Percentiles rank a stretch among this genome's conserved stretches.
Conservation (phyloP, 2,329 filamentous ascomycete genomes). For the Chaetomium olivaceum region DNA sequence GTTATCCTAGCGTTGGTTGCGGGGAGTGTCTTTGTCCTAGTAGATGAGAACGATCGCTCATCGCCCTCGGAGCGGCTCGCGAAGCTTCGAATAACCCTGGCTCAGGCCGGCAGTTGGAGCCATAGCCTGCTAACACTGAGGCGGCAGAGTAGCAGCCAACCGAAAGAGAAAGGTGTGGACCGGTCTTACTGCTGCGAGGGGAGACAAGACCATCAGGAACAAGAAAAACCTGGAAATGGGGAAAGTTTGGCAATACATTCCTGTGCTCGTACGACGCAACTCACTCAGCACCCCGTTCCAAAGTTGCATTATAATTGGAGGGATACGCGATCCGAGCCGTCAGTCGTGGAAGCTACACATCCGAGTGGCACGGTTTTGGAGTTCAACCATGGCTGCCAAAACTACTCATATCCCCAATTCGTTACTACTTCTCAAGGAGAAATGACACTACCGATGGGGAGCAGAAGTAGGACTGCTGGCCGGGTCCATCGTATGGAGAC, state of each 20-base stretch:
- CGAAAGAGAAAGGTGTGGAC: slow-evolving; percentile 11
- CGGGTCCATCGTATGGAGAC: slow-evolving; percentile 4
- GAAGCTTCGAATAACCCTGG: slow-evolving; percentile 29
- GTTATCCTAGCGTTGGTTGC: slow-evolving; percentile 56
- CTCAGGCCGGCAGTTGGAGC: slow-evolving; percentile 12
- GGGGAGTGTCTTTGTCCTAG: slow-evolving; percentile 51
- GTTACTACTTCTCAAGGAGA: background rate
- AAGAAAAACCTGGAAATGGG: background rate
- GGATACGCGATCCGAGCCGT: background rate
- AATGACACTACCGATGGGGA: background rate
- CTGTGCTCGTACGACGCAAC: background rate
- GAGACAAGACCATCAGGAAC: background rate
- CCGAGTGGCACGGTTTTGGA: background rate
- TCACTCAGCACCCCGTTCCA: background rate
- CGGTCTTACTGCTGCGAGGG: slow-evolving; percentile 9
- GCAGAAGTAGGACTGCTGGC: background rate
- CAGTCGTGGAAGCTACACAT: background rate
- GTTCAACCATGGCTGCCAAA: background rate
- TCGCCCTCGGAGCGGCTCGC: slow-evolving; percentile 38
- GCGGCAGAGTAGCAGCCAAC: background rate
- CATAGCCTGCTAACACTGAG: background rate
- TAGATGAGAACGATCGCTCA: slow-evolving; percentile 49
- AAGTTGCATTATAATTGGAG: background rate
- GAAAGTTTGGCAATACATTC: slow-evolving; percentile 4
- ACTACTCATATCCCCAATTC: background rate